These are phyloP conservation scores for Candida verbasci DNA, from an alignment of 805 yeast genomes.

Conservation along the genomic window DNA sequence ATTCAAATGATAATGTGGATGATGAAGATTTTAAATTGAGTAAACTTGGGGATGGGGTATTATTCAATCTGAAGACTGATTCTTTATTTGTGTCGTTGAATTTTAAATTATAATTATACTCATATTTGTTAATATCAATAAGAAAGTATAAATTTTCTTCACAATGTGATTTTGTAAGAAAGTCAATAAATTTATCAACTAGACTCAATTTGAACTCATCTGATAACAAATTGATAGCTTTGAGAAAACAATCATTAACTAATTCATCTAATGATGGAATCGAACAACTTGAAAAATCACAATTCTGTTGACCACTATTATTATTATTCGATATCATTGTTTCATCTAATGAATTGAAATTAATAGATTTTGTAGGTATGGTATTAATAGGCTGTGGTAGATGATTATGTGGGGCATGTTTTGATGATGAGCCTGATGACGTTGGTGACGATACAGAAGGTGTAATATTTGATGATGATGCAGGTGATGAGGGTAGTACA, in stretches of 20 bases:
- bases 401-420: neutral
- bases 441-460: neutral
- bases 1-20: conserved; percentile 1
- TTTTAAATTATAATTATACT: conserved; percentile 34
- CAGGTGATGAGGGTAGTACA: conserved; percentile 1
- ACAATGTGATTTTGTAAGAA: conserved; percentile 34
- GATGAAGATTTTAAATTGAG: neutral
- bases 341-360: conserved; percentile 3
- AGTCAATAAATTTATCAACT: conserved; percentile 27
- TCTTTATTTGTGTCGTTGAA: neutral
- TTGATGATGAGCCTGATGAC: neutral
- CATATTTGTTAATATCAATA: conserved; percentile 44
- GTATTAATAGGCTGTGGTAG: conserved; percentile 1
- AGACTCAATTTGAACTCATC: conserved; percentile 12
- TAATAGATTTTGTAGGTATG: conserved; percentile 1
- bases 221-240: conserved; percentile 15
- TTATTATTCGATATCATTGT: neutral
- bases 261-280: conserved; percentile 19
- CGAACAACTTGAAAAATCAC: neutral
- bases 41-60: conserved; percentile 8
- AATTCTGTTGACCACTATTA: neutral
- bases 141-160: conserved; percentile 43
- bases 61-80: conserved; percentile 5
- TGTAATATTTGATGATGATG: neutral
- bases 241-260: conserved; percentile 29